These are phyloP conservation scores for Allantophomopsis cytisporea DNA, from an alignment of 2,329 filamentous ascomycete species.

Conservation along the genomic window DNA sequence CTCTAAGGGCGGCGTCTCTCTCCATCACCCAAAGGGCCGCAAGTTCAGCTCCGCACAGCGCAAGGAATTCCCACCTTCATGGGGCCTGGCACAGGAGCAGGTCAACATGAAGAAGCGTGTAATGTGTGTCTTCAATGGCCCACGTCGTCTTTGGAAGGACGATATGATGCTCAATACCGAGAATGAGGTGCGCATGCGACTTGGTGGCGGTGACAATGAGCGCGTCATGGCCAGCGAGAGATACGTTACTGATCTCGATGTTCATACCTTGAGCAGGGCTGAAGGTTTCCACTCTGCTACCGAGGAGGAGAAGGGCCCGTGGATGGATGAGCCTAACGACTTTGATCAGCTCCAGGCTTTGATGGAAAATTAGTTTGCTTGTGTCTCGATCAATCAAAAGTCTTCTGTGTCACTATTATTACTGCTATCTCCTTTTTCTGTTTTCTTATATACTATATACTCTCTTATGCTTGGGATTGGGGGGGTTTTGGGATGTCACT, in stretches of 20 bases:
- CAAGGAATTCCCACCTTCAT: constrained; percentile 84
- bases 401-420: no score
- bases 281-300: constrained; percentile 70
- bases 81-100: constrained; percentile 83
- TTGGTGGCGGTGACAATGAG: constrained; percentile 43
- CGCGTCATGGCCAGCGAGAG: constrained; percentile 27
- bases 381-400: no score
- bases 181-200: constrained; percentile 78
- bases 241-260: constrained; percentile 87
- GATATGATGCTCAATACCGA: constrained; percentile 98
- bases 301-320: constrained; percentile 76
- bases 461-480: no score
- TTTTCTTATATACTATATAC: no score
- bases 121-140: constrained; percentile 82
- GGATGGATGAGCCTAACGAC: constrained; percentile 48
- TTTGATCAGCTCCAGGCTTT: no score
- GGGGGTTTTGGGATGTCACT: no score
- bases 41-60: constrained; percentile 49
- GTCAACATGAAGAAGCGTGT: constrained; percentile 99
- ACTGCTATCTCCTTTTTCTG: no score
- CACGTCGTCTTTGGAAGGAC: constrained; percentile 83
- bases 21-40: constrained; percentile 46
- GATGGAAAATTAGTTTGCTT: no score
- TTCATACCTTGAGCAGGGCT: constrained; percentile 80
- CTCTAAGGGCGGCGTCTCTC: constrained; percentile 58